Base-by-base conservation (phyloP, 2,329 filamentous ascomycete genomes). In the Fusarium tuaranense region DNA sequence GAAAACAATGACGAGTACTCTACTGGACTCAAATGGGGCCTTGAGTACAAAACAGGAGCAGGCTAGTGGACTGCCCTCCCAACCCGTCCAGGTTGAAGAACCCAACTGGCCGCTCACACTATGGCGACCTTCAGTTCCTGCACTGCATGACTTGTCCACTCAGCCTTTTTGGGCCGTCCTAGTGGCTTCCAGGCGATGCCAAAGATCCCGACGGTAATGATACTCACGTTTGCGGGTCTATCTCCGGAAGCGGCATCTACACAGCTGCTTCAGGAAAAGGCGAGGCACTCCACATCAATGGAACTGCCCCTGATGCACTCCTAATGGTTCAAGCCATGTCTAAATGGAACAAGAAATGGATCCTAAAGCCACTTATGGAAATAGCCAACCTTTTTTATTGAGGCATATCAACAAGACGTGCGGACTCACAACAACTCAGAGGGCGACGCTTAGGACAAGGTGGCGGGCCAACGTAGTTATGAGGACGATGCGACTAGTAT, bases 381-480 rank as follows among this genome's bases (percentile, higher is more conserved):
- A 39, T 39, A n/a, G 8, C n/a, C 38, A n/a, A 5, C 18, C 38
- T 39, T n/a, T n/a, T 39, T n/a, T 5, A 9, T 39, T 18, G 38
- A 39, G 16, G 38, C 38, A 39, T 39, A 39, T 5, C 4, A 39
- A 39, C 38, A 39, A 18, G 38, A 10, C 2, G 38, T n/a, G 4
- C 38, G 38, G 18, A n/a, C 18, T n/a, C 38, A 39, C 8, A n/a
- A 39, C 38, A 3, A 39, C 38, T 39, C 38, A 5, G n/a, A 4
- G 4, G 4, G 38, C 8, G 38, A 39, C 38, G 9, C 2, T 10
- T 39, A 8, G 38, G 36, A 10, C 4, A 39, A n/a, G 2, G 2
- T 2, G 18, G 1, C 18, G 9, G 38, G 38, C 0, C 38, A 39
- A 18, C 18, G 0, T 39, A 4, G 18, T 18, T 39, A 39, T 0